Percentiles rank a stretch among this genome's conserved stretches.
Evolutionary conservation across 192 early-diverging fungal genomes (phyloP).

Genomic region (Gryganskiella cystojenkinii): DNA sequence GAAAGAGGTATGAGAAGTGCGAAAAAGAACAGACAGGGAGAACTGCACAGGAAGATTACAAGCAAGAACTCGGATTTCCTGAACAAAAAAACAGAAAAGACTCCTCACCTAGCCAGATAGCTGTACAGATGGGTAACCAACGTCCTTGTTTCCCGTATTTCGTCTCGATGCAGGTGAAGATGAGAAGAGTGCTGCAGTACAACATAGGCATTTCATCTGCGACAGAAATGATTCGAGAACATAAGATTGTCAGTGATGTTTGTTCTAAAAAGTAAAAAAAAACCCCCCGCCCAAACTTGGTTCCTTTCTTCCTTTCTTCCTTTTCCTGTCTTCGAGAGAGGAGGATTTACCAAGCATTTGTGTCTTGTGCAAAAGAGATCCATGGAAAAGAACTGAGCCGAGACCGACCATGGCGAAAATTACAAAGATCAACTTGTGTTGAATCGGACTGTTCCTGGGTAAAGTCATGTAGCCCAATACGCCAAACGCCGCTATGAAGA

Average conservation of each 20-base stretch:
- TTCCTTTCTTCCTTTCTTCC: too few species aligned
- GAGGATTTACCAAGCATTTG: slow-evolving; percentile 76
- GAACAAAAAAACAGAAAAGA: too few species aligned
- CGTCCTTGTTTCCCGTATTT: slow-evolving; percentile 55
- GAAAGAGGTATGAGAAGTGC: too few species aligned
- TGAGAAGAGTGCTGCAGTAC: slow-evolving; percentile 22
- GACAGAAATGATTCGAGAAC: too few species aligned
- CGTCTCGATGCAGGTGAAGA: slow-evolving; percentile 53
- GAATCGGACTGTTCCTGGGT: slow-evolving; percentile 52
- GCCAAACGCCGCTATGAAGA: slow-evolving; percentile 63
- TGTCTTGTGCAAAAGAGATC: slow-evolving; percentile 72
- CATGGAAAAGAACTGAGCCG: slow-evolving; percentile 81
- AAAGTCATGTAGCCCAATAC: slow-evolving; percentile 62
- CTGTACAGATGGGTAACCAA: slow-evolving; percentile 54
- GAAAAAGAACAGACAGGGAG: too few species aligned
- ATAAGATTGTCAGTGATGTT: too few species aligned
- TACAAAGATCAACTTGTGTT: slow-evolving; percentile 59
- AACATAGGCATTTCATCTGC: slow-evolving; percentile 49
- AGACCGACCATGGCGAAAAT: slow-evolving; percentile 66
- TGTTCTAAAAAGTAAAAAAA: too few species aligned
- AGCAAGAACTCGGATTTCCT: too few species aligned
- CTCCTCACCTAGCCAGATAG: slow-evolving; percentile 57
- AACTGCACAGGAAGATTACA: too few species aligned
- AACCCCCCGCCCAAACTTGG: too few species aligned
- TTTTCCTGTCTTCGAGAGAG: too few species aligned